Evolutionary conservation across 805 yeast genomes (phyloP).

Genomic region (Yarrowia alimentaria): DNA sequence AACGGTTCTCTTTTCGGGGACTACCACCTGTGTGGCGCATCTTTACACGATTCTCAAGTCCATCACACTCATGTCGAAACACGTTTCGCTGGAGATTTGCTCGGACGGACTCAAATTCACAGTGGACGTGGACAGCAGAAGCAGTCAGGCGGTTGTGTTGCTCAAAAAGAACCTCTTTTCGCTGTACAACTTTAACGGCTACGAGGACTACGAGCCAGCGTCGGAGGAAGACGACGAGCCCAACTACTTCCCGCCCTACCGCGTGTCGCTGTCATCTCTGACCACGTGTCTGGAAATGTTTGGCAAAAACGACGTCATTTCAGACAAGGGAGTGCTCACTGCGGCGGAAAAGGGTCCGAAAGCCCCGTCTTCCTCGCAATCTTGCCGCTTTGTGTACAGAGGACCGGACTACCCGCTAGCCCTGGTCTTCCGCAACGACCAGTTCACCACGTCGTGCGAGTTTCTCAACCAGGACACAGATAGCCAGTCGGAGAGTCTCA

Average conservation of each 20-base stretch:
- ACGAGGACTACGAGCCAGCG: constrained; percentile 1
- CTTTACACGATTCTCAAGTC: constrained; percentile 49
- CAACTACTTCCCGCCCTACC: constrained; percentile 24
- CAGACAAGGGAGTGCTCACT: background rate
- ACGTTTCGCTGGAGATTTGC: constrained; percentile 47
- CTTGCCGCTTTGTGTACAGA: constrained; percentile 46
- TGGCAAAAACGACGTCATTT: constrained; percentile 18
- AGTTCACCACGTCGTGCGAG: constrained; percentile 56
- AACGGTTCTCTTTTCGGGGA: constrained; percentile 42
- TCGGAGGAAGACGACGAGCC: constrained; percentile 5
- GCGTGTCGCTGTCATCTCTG: constrained; percentile 32
- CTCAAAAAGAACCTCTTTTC: constrained; percentile 32
- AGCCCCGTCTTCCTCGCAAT: constrained; percentile 29
- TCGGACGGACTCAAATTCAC: constrained; percentile 53
- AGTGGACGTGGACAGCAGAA: constrained; percentile 39
- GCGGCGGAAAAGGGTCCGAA: background rate
- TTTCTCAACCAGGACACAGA: constrained; percentile 48
- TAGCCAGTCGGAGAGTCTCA: constrained; percentile 39
- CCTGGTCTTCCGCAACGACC: constrained; percentile 53
- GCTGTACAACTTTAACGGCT: constrained; percentile 30
- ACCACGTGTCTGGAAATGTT: constrained; percentile 36
- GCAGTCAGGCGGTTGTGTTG: constrained; percentile 34
- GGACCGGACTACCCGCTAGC: constrained; percentile 55
- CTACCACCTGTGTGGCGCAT: constrained; percentile 49
- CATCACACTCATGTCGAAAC: constrained; percentile 44